Evolutionary conservation across 768 basidiomycete species (phyloP).

Genomic region (Leucocoprinus leucothites): DNA sequence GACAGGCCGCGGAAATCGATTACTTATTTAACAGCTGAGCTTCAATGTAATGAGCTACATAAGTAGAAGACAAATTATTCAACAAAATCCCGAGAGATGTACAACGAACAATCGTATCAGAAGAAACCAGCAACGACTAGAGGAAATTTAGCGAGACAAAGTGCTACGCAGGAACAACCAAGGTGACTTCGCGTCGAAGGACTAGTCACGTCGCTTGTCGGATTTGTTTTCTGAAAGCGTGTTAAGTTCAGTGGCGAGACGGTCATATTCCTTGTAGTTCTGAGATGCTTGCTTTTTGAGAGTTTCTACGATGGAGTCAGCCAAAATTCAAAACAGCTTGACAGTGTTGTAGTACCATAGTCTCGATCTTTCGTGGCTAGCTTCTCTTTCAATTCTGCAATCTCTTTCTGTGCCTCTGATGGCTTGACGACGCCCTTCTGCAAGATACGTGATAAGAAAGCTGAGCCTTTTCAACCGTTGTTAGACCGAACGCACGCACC

Average conservation of each 20-base stretch:
- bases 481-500: constrained; percentile 25
- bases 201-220: constrained; percentile 65
- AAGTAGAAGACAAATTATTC: too few species aligned
- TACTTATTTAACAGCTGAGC: too few species aligned
- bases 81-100: too few species aligned
- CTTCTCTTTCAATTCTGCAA: constrained; percentile 68
- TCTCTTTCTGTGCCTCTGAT: constrained; percentile 49
- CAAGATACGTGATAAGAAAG: not conserved
- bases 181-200: too few species aligned
- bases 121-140: too few species aligned
- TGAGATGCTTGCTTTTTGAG: constrained; percentile 80
- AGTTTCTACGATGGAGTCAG: constrained; percentile 43
- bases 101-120: too few species aligned
- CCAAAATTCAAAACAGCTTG: not conserved
- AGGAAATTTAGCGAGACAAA: too few species aligned
- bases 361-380: constrained; percentile 61
- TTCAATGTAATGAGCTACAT: too few species aligned
- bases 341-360: constrained; percentile 56
- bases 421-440: constrained; percentile 19
- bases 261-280: constrained; percentile 78
- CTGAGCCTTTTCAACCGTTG: too few species aligned
- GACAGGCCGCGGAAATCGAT: too few species aligned
- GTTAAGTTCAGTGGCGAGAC: constrained; percentile 77
- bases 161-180: not conserved
- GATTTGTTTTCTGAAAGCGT: constrained; percentile 54